Percentiles rank a stretch among this genome's conserved stretches.
These are phyloP conservation scores for Moricandia moricandioides DNA, from an alignment of 345 rosid species.

Conservation along the genomic window DNA sequence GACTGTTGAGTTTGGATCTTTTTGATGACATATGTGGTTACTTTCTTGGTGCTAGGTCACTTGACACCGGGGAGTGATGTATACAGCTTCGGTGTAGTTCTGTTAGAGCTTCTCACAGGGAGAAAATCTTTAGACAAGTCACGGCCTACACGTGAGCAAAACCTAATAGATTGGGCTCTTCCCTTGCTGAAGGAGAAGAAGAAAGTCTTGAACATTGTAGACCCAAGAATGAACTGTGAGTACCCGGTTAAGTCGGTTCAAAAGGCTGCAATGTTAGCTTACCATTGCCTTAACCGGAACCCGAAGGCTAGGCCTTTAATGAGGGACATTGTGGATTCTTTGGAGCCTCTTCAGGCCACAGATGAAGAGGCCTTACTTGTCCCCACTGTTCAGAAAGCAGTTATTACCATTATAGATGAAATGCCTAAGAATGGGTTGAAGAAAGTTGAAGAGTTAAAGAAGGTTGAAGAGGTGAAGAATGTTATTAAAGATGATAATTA, in stretches of 20 bases:
- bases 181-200: constrained; percentile 89
- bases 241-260: constrained; percentile 74
- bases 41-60: constrained; percentile 53
- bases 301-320: constrained; percentile 97
- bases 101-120: constrained; percentile 76
- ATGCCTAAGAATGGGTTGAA: constrained; percentile 40
- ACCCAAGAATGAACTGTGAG: constrained; percentile 69
- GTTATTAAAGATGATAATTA: constrained; percentile 15
- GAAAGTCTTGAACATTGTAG: constrained; percentile 69
- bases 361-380: constrained; percentile 39
- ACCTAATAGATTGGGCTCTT: constrained; percentile 86
- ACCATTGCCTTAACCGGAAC: constrained; percentile 87
- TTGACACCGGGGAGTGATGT: constrained; percentile 86
- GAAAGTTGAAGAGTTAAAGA: constrained; percentile 22
- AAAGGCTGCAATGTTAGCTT: constrained; percentile 95
- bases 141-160: constrained; percentile 80
- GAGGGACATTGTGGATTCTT: constrained; percentile 90
- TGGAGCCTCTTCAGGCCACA: constrained; percentile 78
- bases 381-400: constrained; percentile 37
- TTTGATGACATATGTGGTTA: not conserved
- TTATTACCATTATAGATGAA: constrained; percentile 49
- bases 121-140: constrained; percentile 85
- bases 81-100: constrained; percentile 82
- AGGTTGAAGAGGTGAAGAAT: constrained; percentile 31
- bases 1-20: not conserved